A percentile compares a stretch with the other conserved stretches of the same genome.
phyloP scores from a whole-genome alignment of 805 yeast genomes.

The Candida yuanshanica region DNA sequence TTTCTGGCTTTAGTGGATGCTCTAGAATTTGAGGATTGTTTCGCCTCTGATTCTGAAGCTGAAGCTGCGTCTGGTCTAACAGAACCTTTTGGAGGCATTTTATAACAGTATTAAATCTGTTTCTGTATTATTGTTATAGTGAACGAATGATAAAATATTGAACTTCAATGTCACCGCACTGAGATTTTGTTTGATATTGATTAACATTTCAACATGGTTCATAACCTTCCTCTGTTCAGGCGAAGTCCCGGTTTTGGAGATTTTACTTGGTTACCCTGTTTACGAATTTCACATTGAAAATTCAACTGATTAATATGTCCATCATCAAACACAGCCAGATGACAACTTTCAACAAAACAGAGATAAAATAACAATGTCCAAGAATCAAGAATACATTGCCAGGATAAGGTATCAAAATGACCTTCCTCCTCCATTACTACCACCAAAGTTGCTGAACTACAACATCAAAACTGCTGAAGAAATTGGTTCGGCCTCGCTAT shows the following conservation, averaged over 20 bases:
- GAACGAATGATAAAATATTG: no score
- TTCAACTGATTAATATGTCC: no score
- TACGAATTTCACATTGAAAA: no score
- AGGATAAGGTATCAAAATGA: slow-evolving; percentile 78
- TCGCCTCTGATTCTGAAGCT: slow-evolving; percentile 20
- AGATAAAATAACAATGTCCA: slow-evolving; percentile 28
- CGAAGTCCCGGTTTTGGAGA: no score
- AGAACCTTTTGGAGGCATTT: slow-evolving; percentile 1
- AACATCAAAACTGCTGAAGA: slow-evolving; percentile 33
- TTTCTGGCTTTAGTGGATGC: slow-evolving; percentile 55
- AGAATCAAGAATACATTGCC: slow-evolving; percentile 72
- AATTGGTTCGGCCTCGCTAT: slow-evolving; percentile 46
- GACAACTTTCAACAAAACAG: not conserved
- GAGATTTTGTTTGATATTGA: no score
- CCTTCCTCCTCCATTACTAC: slow-evolving; percentile 89
- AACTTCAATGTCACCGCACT: no score
- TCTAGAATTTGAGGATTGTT: slow-evolving; percentile 25
- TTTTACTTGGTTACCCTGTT: no score
- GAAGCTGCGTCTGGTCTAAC: slow-evolving; percentile 13
- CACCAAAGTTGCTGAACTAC: slow-evolving; percentile 75
- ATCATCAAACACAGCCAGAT: no score
- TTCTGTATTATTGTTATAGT: no score
- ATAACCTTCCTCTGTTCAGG: no score
- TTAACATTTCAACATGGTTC: no score
- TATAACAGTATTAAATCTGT: no score